Conservation (phyloP, 768 basidiomycete species). For the Phanerochaete sordida region DNA sequence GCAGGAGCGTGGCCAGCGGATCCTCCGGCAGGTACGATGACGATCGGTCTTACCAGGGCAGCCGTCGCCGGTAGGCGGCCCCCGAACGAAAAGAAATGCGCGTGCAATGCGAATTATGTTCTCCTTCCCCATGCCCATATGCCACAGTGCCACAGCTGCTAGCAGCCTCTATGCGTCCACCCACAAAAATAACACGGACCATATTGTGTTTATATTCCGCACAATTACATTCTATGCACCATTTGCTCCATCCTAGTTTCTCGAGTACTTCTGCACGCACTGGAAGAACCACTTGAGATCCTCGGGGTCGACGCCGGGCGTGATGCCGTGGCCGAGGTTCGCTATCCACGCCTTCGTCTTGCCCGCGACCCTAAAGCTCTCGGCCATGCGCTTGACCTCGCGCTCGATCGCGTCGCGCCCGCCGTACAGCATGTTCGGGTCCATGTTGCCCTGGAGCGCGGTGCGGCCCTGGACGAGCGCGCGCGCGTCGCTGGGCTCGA, state of each 20-base stretch:
- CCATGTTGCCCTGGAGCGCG: constrained; percentile 89
- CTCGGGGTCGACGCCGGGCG: constrained; percentile 92
- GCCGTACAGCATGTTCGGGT: constrained; percentile 84
- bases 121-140: not conserved
- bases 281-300: constrained; percentile 90
- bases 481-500: constrained; percentile 73
- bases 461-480: constrained; percentile 56
- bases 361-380: constrained; percentile 62
- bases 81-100: not conserved
- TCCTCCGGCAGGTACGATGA: constrained; percentile 19
- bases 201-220: not conserved
- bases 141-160: not conserved
- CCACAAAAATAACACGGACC: not conserved
- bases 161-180: not conserved
- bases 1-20: constrained; percentile 11
- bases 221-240: not conserved
- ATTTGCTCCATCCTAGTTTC: not conserved
- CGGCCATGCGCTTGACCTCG: constrained; percentile 79
- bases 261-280: constrained; percentile 82
- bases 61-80: not conserved
- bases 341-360: constrained; percentile 82
- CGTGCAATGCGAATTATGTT: not conserved
- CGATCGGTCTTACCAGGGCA: not conserved
- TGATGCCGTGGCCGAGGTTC: constrained; percentile 96
- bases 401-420: constrained; percentile 82